Percentiles rank a stretch among this genome's conserved stretches.
These are phyloP conservation scores for Bacidia gigantensis DNA, from an alignment of 495 filamentous ascomycete species.

Conservation along the genomic window DNA sequence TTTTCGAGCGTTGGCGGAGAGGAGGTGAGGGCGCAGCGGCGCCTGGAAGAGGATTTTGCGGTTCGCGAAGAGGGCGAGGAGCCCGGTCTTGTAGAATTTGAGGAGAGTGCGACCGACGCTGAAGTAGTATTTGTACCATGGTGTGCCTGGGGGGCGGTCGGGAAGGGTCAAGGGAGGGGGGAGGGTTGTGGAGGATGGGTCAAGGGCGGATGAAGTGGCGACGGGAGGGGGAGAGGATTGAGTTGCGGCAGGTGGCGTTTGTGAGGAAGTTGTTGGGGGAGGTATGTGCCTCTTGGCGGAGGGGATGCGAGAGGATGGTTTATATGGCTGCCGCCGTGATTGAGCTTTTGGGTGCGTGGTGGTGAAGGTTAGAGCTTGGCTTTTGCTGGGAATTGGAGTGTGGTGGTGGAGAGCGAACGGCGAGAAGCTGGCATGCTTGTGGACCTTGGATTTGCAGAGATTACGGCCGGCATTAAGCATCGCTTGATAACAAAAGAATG, in stretches of 20 bases:
- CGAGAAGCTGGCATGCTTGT: no score
- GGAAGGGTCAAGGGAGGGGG: conserved; percentile 15
- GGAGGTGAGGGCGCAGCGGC: conserved; percentile 24
- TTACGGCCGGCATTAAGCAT: no score
- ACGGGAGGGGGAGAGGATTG: background rate
- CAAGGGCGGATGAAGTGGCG: conserved; percentile 8
- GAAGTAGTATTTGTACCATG: conserved; percentile 21
- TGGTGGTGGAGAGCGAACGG: no score
- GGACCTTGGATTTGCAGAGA: no score
- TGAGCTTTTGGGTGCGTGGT: no score
- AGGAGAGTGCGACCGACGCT: conserved; percentile 34
- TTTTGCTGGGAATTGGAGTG: no score
- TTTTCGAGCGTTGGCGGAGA: conserved; percentile 20
- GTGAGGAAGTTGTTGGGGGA: background rate
- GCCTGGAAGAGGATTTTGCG: conserved; percentile 27
- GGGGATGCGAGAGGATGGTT: no score
- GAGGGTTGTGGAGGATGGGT: conserved; percentile 13
- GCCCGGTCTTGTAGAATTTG: conserved; percentile 76
- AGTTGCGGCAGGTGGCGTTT: background rate
- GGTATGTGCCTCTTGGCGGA: no score
- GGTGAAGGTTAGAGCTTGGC: no score
- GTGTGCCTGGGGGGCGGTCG: conserved; percentile 1
- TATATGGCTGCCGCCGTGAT: no score
- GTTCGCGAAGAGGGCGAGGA: conserved; percentile 53
- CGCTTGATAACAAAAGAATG: no score